These are phyloP conservation scores for Deuterostichococcus epilithicus DNA, from an alignment of 139 green algal species.

Conservation along the genomic window DNA sequence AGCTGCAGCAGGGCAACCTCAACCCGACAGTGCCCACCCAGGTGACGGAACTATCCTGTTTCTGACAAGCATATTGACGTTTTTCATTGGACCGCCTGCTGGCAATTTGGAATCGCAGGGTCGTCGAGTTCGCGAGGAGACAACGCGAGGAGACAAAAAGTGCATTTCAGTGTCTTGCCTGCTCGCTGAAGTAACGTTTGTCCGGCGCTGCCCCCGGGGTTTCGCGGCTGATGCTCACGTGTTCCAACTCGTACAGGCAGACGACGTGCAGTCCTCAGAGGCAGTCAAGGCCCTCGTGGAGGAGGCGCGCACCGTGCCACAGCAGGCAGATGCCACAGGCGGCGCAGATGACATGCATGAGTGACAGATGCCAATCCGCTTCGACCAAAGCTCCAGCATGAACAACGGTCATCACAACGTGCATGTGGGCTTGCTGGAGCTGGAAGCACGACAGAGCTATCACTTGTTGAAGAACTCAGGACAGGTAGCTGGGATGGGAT, in stretches of 20 bases:
- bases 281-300: conserved; percentile 31
- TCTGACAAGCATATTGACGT: neutral
- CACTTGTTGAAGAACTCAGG: too few species aligned
- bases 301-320: conserved; percentile 24
- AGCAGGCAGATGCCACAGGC: neutral
- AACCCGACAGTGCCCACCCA: neutral
- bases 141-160: too few species aligned
- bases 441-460: too few species aligned
- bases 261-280: conserved; percentile 24
- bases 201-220: too few species aligned
- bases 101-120: too few species aligned
- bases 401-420: too few species aligned
- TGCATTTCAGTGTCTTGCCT: too few species aligned
- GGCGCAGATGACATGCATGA: neutral
- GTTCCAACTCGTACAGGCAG: neutral
- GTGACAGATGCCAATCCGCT: neutral
- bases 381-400: too few species aligned
- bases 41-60: neutral
- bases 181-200: too few species aligned
- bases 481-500: too few species aligned
- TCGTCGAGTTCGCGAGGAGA: too few species aligned
- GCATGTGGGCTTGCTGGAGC: too few species aligned
- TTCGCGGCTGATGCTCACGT: neutral
- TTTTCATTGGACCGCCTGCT: neutral
- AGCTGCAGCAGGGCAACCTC: conserved; percentile 56